Evolutionary conservation across 768 basidiomycete genomes (phyloP).

Genomic region (Aureoboletus auriporus): DNA sequence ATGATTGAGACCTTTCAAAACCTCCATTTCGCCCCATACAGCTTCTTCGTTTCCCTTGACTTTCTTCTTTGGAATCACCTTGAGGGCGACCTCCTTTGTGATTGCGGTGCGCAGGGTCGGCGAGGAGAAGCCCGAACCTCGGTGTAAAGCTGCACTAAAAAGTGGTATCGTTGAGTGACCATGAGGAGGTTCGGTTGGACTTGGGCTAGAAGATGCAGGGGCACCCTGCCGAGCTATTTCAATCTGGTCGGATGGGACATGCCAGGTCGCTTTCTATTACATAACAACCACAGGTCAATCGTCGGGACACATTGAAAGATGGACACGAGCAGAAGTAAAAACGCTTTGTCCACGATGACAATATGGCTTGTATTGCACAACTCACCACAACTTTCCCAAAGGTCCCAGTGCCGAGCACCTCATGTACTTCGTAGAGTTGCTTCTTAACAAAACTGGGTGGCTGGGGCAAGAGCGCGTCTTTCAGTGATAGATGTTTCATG

Average conservation of each 20-base stretch:
- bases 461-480: slow-evolving; percentile 70
- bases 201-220: slow-evolving; percentile 32
- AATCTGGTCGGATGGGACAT: slow-evolving; percentile 61
- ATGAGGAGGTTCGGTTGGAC: slow-evolving; percentile 14
- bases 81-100: slow-evolving; percentile 76
- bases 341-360: not conserved
- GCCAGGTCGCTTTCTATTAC: slow-evolving; percentile 67
- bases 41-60: slow-evolving; percentile 86
- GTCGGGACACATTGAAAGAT: not conserved
- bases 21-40: slow-evolving; percentile 93
- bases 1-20: slow-evolving; percentile 85
- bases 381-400: slow-evolving; percentile 88
- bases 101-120: slow-evolving; percentile 30
- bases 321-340: slow-evolving; percentile 1
- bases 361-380: slow-evolving; percentile 11
- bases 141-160: slow-evolving; percentile 24
- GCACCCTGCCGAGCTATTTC: slow-evolving; percentile 58
- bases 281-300: not conserved
- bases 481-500: slow-evolving; percentile 37
- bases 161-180: slow-evolving; percentile 27
- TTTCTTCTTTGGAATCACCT: slow-evolving; percentile 93
- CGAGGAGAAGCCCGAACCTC: slow-evolving; percentile 16
- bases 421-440: slow-evolving; percentile 70
- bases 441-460: slow-evolving; percentile 87
- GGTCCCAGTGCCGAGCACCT: slow-evolving; percentile 74